Conservation (phyloP, 2,329 filamentous ascomycete species). For the Pseudopithomyces maydicus region DNA sequence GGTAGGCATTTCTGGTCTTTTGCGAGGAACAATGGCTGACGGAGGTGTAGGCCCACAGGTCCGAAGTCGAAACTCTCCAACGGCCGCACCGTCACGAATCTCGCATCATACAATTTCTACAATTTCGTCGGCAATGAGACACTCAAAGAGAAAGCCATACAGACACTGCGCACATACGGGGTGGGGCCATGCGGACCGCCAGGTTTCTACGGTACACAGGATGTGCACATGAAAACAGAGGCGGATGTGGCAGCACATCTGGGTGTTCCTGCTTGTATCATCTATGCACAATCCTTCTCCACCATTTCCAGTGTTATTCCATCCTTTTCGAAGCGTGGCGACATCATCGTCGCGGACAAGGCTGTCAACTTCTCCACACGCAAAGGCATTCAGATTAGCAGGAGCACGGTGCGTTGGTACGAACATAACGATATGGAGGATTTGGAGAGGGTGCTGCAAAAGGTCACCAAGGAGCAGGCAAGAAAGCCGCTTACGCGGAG, state of each 20-base stretch:
- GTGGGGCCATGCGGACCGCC: conserved; percentile 96
- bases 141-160: conserved; percentile 93
- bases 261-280: conserved; percentile 85
- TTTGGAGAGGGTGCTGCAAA: conserved; percentile 81
- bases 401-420: conserved; percentile 91
- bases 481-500: conserved; percentile 87
- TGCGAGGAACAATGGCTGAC: conserved; percentile 13
- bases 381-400: conserved; percentile 89
- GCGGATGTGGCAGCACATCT: conserved; percentile 89
- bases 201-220: conserved; percentile 97
- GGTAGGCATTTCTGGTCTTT: conserved; percentile 58
- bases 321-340: conserved; percentile 93
- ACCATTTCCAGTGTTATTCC: conserved; percentile 98
- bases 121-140: conserved; percentile 93
- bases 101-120: conserved; percentile 96
- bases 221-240: conserved; percentile 97
- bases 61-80: conserved; percentile 88
- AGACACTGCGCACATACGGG: conserved; percentile 91
- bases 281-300: conserved; percentile 95
- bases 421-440: conserved; percentile 97
- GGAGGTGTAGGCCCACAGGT: conserved; percentile 71
- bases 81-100: conserved; percentile 88
- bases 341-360: conserved; percentile 94
- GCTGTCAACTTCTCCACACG: conserved; percentile 93
- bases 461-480: conserved; percentile 84